These are phyloP conservation scores for Neurospora tetraspora DNA, from an alignment of 495 filamentous ascomycete genomes.

Conservation along the genomic window DNA sequence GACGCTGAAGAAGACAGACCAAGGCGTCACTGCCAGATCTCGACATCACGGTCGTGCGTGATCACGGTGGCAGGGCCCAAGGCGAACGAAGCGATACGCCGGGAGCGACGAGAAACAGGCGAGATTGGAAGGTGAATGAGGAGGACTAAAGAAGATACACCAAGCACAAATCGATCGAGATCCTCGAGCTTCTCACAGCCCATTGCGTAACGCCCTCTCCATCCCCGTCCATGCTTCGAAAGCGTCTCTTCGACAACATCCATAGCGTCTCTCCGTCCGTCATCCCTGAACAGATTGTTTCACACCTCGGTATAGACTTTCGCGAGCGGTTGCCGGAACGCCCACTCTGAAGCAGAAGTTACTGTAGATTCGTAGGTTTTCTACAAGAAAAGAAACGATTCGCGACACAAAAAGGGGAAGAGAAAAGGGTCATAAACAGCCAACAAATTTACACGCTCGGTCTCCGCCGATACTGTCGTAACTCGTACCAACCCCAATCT, in stretches of 20 bases:
- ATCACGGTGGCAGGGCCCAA: fast-evolving
- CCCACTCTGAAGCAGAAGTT: no score
- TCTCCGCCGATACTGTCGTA: not conserved
- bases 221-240: not conserved
- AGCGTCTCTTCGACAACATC: not conserved
- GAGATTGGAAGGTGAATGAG: not conserved
- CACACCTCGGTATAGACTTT: not conserved
- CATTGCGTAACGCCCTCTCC: no score
- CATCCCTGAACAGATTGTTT: not conserved
- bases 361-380: not conserved
- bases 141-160: not conserved
- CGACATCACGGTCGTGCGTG: not conserved
- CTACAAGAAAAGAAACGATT: no score
- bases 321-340: not conserved
- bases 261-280: not conserved
- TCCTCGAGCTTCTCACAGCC: not conserved
- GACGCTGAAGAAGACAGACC: not conserved
- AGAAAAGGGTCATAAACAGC: not conserved
- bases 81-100: not conserved
- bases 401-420: no score
- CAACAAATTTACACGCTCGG: fast-evolving
- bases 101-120: not conserved
- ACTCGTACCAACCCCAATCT: not conserved
- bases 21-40: not conserved
- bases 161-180: not conserved